These are phyloP conservation scores for Apiotrichum gracile DNA, from an alignment of 1,284 basidiomycete species.

Conservation along the genomic window DNA sequence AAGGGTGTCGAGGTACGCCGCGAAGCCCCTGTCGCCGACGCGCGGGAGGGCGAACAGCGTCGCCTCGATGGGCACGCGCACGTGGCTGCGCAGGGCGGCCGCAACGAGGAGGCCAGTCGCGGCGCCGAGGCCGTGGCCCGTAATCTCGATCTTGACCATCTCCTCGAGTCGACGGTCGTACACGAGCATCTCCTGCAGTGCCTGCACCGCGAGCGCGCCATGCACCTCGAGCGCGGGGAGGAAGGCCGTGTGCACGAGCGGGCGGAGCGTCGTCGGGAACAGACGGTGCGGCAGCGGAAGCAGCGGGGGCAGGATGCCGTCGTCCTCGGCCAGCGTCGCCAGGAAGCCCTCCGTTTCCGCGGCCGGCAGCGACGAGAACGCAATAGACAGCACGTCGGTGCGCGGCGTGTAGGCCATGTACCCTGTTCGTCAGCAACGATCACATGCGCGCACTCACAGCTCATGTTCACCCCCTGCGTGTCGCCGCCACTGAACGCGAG, in stretches of 20 bases:
- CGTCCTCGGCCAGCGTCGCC: slow-evolving; percentile 3
- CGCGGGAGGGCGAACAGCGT: slow-evolving; percentile 24
- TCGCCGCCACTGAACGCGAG: no score
- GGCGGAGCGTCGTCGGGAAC: slow-evolving; percentile 11
- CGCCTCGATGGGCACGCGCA: slow-evolving; percentile 15
- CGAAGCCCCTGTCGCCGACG: slow-evolving; percentile 26
- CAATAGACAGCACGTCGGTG: slow-evolving; percentile 24
- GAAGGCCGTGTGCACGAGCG: slow-evolving; percentile 22
- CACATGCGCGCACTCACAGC: no score
- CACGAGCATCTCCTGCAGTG: slow-evolving; percentile 11
- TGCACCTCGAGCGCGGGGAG: slow-evolving; percentile 19
- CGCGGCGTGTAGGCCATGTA: slow-evolving; percentile 30
- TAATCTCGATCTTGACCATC: slow-evolving; percentile 19
- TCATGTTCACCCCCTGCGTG: no score
- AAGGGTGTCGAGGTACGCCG: slow-evolving; percentile 21
- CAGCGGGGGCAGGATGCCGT: slow-evolving; percentile 9
- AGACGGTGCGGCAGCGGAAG: slow-evolving; percentile 19
- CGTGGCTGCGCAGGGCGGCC: slow-evolving; percentile 15
- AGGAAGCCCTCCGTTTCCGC: slow-evolving; percentile 20
- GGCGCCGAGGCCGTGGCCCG: slow-evolving; percentile 32
- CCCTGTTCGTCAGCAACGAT: slow-evolving; percentile 13
- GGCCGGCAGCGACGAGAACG: slow-evolving; percentile 22
- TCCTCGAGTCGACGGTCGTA: no score
- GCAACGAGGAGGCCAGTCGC: slow-evolving; percentile 24
- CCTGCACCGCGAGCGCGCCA: slow-evolving; percentile 18